phyloP scores from a whole-genome alignment of 345 rosid genomes.

The Eucalyptus shirleyi region DNA sequence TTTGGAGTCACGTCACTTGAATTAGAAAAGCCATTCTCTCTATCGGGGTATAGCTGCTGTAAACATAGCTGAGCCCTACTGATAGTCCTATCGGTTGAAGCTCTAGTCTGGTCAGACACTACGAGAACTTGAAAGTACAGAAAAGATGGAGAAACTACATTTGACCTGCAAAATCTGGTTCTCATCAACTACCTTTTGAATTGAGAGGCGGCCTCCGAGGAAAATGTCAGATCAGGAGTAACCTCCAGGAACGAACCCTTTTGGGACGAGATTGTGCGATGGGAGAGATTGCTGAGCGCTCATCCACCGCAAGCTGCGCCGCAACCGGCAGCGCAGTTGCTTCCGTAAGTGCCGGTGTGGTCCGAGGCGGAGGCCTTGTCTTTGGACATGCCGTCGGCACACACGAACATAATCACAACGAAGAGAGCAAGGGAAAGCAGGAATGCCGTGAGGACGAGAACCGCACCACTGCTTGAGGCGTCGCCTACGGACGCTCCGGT shows the following conservation, averaged over 20 bases:
- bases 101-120: background rate
- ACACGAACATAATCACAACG: conserved; percentile 15
- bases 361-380: conserved; percentile 21
- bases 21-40: background rate
- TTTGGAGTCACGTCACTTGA: background rate
- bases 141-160: background rate
- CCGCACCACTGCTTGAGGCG: background rate
- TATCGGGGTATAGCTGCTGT: background rate
- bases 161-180: background rate
- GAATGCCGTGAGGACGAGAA: conserved; percentile 14
- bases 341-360: conserved; percentile 6
- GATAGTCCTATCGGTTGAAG: background rate
- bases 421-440: conserved; percentile 18
- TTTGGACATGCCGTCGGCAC: conserved; percentile 42
- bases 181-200: background rate
- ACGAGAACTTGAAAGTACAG: background rate
- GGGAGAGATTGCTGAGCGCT: background rate
- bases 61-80: background rate
- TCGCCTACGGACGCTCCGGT: background rate
- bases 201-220: background rate
- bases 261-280: background rate
- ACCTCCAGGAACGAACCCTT: background rate
- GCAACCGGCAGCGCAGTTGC: conserved; percentile 25
- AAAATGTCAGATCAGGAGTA: background rate
- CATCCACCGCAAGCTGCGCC: conserved; percentile 45